These are phyloP conservation scores for Moesziomyces parantarcticus DNA, from an alignment of 1,284 basidiomycete genomes.

Conservation along the genomic window DNA sequence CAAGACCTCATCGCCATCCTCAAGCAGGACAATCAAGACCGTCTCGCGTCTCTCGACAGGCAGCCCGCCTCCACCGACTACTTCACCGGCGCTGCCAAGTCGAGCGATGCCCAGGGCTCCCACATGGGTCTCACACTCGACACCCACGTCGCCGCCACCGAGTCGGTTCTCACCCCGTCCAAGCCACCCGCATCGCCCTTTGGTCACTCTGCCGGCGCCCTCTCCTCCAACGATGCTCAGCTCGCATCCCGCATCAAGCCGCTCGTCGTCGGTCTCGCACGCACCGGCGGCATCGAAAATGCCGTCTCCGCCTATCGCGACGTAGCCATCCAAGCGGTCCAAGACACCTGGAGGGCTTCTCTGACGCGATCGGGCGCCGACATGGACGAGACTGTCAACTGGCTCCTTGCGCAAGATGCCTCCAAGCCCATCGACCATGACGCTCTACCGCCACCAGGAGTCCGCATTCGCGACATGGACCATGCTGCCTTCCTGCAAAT, in stretches of 20 bases:
- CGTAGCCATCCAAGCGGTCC: constrained; percentile 77
- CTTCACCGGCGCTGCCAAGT: constrained; percentile 1
- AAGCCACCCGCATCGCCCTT: constrained; percentile 27
- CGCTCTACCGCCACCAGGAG: constrained; percentile 21
- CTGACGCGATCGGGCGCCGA: constrained; percentile 18
- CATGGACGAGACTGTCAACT: constrained; percentile 61
- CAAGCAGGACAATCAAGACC: constrained; percentile 74
- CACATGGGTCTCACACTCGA: background rate
- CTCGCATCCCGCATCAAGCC: constrained; percentile 77
- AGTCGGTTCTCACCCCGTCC: constrained; percentile 13
- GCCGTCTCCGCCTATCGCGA: constrained; percentile 81
- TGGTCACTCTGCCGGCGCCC: constrained; percentile 15
- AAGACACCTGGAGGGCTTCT: constrained; percentile 69
- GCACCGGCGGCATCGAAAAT: constrained; percentile 79
- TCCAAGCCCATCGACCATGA: constrained; percentile 35
- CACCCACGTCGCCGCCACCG: background rate
- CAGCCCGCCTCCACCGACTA: background rate
- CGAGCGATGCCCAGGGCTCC: too few relatives aligned
- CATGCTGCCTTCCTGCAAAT: constrained; percentile 78
- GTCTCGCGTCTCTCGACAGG: constrained; percentile 6
- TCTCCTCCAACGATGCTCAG: constrained; percentile 16
- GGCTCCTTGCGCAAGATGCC: constrained; percentile 30
- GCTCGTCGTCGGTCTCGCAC: constrained; percentile 78
- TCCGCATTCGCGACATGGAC: constrained; percentile 74
- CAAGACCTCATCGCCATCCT: constrained; percentile 79